Conservation (phyloP, 1,284 basidiomycete species). For the Puccinia novopanici region DNA sequence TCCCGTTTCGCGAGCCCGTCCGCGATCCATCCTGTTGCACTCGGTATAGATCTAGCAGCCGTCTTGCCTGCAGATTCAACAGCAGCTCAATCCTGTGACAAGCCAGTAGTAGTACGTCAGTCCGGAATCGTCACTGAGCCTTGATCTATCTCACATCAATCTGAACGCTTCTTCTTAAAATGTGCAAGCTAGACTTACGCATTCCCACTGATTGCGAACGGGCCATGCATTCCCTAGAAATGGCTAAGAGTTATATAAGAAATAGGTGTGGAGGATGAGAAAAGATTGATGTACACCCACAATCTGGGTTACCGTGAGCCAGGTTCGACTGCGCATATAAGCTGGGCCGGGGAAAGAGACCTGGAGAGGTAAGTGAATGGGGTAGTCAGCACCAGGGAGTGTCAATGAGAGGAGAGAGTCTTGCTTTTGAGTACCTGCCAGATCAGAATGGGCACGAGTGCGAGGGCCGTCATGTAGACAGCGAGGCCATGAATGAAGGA, state of each 20-base stretch:
- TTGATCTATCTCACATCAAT: neutral
- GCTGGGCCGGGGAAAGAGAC: constrained; percentile 21
- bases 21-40: constrained; percentile 19
- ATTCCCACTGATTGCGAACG: constrained; percentile 33
- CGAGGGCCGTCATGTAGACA: constrained; percentile 22
- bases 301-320: constrained; percentile 37
- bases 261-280: too few relatives aligned
- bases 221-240: constrained; percentile 35
- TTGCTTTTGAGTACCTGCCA: constrained; percentile 33
- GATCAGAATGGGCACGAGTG: constrained; percentile 26
- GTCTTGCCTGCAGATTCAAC: constrained; percentile 32
- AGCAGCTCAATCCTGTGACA: constrained; percentile 25
- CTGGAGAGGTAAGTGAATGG: constrained; percentile 1
- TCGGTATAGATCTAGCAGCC: constrained; percentile 14
- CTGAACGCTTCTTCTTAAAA: neutral
- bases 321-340: constrained; percentile 25
- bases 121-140: too few relatives aligned
- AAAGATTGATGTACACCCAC: too few relatives aligned
- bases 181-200: constrained; percentile 13
- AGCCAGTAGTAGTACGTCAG: too few relatives aligned
- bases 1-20: constrained; percentile 10
- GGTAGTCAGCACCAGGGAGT: neutral
- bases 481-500: constrained; percentile 16
- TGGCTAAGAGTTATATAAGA: neutral
- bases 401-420: neutral